Evolutionary conservation across 345 rosid genomes (phyloP), one percentile per base, ranked within the genome.

Genomic region (Boechera retrofracta): DNA sequence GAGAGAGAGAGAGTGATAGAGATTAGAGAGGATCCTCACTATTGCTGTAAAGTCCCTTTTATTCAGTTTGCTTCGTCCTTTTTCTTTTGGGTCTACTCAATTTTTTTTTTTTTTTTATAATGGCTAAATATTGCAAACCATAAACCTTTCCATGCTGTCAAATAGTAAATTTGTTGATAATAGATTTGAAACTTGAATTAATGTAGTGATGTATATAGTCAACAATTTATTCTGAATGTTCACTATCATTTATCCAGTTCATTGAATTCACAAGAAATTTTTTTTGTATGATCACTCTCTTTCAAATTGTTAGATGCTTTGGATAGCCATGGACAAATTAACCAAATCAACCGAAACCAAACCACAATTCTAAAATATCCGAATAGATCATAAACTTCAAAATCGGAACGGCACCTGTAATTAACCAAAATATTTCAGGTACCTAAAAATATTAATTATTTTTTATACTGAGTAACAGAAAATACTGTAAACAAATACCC

Each of bases 21-120:
- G 60, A 62, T 29, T 2, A 51, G 55, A 75, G 60, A 62, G 36
- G 42, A 53, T 70, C 49, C 71, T 77, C 80, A 54, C 73, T 65
- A 56, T 58, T 57, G 81, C 73, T 78, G 81, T 78, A 78, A 78
- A 78, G 81, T 72, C 69, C 26, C 81, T 72, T 78, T 66, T 24
- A 39, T 55, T 53, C 7, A 59, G 35, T 73, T 67, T 18, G 26
- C 28, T 49, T 67, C 55, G 64, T 42, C 64, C 67, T 67, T 59
- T 54, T 47, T 32, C 36, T 57, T 36, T 33, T 51, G 61, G 59
- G 66, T 67, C 66, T 44, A 71, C 67, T 71, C 48, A 56, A 16
- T n/a, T n/a, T n/a, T 21, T n/a, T 18, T 0, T 10, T 53, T 45
- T 49, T 42, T 21, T 21, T 21, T 21, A 1, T 21, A 21, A 21